Evolutionary conservation across 1,139 yeast species (phyloP).

Genomic region (Pichia sp.): DNA sequence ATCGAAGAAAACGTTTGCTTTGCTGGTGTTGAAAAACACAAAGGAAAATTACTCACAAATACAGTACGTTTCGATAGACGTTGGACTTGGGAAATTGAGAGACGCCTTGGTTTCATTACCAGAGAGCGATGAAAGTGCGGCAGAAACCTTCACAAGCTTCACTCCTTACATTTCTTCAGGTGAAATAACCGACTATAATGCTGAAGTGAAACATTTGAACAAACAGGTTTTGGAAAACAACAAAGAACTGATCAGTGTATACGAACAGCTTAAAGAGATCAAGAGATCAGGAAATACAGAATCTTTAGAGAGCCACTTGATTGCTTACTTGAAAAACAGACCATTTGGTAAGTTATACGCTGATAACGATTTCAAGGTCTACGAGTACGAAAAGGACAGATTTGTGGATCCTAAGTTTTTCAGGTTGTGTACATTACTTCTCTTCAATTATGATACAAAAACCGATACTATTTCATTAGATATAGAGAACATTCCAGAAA

Average conservation of each 20-base stretch:
- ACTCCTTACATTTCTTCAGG: constrained; percentile 6
- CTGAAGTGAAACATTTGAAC: constrained; percentile 17
- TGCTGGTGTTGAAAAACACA: constrained; percentile 41
- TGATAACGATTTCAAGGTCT: constrained; percentile 37
- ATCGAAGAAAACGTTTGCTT: constrained; percentile 41
- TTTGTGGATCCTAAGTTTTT: constrained; percentile 63
- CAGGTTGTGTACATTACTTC: constrained; percentile 38
- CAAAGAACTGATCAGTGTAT: constrained; percentile 21
- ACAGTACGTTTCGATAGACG: constrained; percentile 51
- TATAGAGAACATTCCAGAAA: constrained; percentile 45
- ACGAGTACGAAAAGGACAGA: constrained; percentile 65
- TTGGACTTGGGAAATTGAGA: constrained; percentile 66
- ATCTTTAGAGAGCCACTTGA: constrained; percentile 24
- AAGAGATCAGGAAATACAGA: constrained; percentile 20
- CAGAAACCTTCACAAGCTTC: constrained; percentile 15
- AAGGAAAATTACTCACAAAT: constrained; percentile 44
- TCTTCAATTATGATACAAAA: constrained; percentile 22
- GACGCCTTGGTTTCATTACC: constrained; percentile 63
- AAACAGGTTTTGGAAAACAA: constrained; percentile 13
- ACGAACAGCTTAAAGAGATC: constrained; percentile 24
- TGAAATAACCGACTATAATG: neutral
- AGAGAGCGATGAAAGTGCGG: constrained; percentile 3
- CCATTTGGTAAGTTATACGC: constrained; percentile 14
- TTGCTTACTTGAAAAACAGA: constrained; percentile 27
- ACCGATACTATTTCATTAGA: constrained; percentile 16